These are phyloP conservation scores for Blastobotrys illinoisensis DNA, from an alignment of 1,139 yeast species.

Conservation along the genomic window DNA sequence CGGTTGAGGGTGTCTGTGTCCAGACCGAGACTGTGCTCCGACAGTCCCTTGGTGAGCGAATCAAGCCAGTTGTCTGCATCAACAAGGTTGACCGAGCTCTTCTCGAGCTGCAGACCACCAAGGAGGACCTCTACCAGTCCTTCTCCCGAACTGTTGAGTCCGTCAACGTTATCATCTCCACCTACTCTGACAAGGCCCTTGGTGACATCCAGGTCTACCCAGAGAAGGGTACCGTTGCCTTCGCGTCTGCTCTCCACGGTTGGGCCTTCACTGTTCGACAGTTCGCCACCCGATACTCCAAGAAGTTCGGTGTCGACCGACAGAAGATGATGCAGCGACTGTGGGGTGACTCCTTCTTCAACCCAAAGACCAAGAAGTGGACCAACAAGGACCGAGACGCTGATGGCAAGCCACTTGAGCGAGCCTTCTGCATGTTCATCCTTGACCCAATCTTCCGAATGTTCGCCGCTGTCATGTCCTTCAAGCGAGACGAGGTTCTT, in stretches of 20 bases:
- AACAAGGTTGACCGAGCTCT: constrained; percentile 99
- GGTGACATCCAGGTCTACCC: constrained; percentile 99
- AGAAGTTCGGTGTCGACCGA: constrained; percentile 99
- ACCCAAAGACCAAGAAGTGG: constrained; percentile 99
- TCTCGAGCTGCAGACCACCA: constrained; percentile 96
- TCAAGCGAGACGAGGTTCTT: constrained; percentile 95
- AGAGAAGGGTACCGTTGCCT: constrained; percentile 98
- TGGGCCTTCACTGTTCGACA: constrained; percentile 99
- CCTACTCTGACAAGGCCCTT: constrained; percentile 82
- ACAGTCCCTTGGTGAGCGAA: constrained; percentile 99
- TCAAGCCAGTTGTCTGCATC: constrained; percentile 96
- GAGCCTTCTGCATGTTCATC: constrained; percentile 99
- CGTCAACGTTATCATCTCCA: constrained; percentile 95
- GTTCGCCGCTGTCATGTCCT: constrained; percentile 92
- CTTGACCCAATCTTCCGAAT: constrained; percentile 99
- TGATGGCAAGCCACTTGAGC: constrained; percentile 90
- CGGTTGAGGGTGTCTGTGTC: constrained; percentile 99
- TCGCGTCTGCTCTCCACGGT: constrained; percentile 99
- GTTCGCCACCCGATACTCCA: constrained; percentile 96
- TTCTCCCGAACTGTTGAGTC: constrained; percentile 99
- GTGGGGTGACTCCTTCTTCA: constrained; percentile 99
- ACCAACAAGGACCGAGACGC: constrained; percentile 94
- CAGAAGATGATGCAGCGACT: constrained; percentile 97
- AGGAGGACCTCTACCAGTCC: constrained; percentile 98
- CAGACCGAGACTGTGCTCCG: constrained; percentile 99